These are phyloP conservation scores for Exserohilum rostratum DNA, from an alignment of 2,329 filamentous ascomycete genomes.

Conservation along the genomic window DNA sequence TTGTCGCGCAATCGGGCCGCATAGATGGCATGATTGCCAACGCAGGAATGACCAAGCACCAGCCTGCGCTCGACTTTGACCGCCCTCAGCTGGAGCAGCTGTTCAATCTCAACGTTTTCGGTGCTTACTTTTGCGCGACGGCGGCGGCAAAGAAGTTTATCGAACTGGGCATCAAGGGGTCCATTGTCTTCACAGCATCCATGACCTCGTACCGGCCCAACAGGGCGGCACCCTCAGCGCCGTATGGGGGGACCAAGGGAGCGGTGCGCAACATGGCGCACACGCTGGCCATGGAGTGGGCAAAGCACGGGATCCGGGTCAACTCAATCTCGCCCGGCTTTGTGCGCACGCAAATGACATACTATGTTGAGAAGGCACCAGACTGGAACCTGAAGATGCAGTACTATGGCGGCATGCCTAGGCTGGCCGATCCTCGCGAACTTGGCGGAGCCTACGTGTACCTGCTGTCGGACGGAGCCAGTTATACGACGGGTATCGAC, in stretches of 20 bases:
- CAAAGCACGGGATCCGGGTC: constrained; percentile 78
- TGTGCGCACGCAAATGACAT: constrained; percentile 73
- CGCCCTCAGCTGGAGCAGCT: constrained; percentile 56
- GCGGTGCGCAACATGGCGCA: constrained; percentile 53
- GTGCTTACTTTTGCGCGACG: constrained; percentile 55
- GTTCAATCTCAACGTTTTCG: constrained; percentile 58
- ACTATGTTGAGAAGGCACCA: constrained; percentile 56
- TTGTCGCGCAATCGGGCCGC: constrained; percentile 54
- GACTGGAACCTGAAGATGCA: constrained; percentile 61
- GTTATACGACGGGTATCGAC: constrained; percentile 58
- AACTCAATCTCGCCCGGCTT: constrained; percentile 86
- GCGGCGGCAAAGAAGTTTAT: constrained; percentile 56
- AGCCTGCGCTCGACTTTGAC: constrained; percentile 59
- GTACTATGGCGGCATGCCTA: constrained; percentile 61
- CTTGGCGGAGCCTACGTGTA: constrained; percentile 59
- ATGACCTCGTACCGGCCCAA: constrained; percentile 60
- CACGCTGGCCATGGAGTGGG: constrained; percentile 80
- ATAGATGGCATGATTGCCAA: constrained; percentile 61
- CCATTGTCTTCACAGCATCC: constrained; percentile 56
- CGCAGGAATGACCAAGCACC: constrained; percentile 59
- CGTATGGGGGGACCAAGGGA: constrained; percentile 53
- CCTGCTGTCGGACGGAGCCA: constrained; percentile 54
- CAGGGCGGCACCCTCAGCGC: constrained; percentile 58
- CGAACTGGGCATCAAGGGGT: constrained; percentile 54
- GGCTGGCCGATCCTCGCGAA: constrained; percentile 59